Evolutionary conservation across 2,329 filamentous ascomycete genomes (phyloP), one percentile per base, ranked within the genome.

Genomic region (Tricladium varicosporioides): DNA sequence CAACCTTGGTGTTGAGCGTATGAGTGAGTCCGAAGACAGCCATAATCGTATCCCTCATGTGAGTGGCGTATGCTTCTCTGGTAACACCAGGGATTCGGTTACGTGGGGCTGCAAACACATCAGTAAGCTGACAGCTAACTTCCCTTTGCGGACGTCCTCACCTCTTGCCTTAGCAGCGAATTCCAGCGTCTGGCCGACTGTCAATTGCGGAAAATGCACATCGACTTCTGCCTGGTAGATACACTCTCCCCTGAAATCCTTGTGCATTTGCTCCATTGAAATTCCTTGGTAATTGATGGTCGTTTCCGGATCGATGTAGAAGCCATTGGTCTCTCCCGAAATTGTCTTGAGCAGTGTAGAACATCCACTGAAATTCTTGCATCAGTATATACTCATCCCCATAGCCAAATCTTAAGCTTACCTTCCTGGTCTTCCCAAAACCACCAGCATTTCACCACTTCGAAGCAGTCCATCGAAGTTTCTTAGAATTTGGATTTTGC

Each of bases 221-320:
- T 91, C 88, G 27, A 80, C 78, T 73, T 93, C 89, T 13, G 90
- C 86, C 63, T 91, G 91, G 70, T 93, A 92, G 11, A 90, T 76
- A 1, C 86, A 79, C 70, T 85, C 85, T 43, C 84, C 85, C 57
- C 83, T 80, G 66, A 86, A 88, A 64, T 86, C 78, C 58, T 78
- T 77, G 49, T 76, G 74, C 78, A 86, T 85, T 54, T 75, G 70
- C 56, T 74, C 0, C 73, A 73, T 63, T 1, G 67, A 60, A 42
- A 70, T 80, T 16, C 85, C 86, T 53, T 87, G 81, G 70, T 88
- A 89, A 65, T 86, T 80, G 18, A 89, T 76, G 0, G 66, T 66
- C 0, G 83, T 80, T 1, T 74, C 56, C 0, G 78, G 66, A 19
- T 79, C 80, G 2, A 86, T 64, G 10, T 77, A 71, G 16, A 88